Percentiles rank a stretch among this genome's conserved stretches.
Evolutionary conservation across 305 asterid genomes (phyloP).

Genomic region (Fraxinus nigra): DNA sequence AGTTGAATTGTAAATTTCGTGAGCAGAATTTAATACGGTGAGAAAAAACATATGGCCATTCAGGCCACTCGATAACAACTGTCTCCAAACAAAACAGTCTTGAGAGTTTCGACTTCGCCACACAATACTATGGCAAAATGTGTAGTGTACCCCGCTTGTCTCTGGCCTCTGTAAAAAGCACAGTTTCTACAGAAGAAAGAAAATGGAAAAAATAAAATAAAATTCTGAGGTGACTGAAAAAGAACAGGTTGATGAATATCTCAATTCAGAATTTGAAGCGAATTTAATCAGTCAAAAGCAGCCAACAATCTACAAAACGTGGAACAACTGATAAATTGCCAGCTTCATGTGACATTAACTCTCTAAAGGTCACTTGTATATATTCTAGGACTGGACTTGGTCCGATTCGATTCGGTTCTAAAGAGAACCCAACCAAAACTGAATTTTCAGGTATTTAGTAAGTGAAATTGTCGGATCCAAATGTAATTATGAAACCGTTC

Average conservation of each 20-base stretch:
- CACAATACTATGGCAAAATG: background rate
- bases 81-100: constrained; percentile 27
- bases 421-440: too few relatives aligned
- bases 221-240: background rate
- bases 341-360: background rate
- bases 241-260: background rate
- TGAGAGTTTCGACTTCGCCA: background rate
- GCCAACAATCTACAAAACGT: background rate
- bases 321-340: background rate
- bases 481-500: too few relatives aligned
- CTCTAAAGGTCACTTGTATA: background rate
- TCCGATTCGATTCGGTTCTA: too few relatives aligned
- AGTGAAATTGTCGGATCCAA: too few relatives aligned
- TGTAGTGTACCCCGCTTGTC: background rate
- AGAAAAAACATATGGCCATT: background rate
- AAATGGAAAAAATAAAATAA: background rate
- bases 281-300: background rate
- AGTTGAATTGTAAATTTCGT: constrained; percentile 40
- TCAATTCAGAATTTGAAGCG: background rate
- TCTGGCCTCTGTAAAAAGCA: constrained; percentile 8
- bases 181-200: background rate
- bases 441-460: too few relatives aligned
- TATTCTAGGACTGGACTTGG: too few relatives aligned
- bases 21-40: constrained; percentile 21
- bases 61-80: constrained; percentile 28